Evolutionary conservation across 495 filamentous ascomycete genomes (phyloP), one percentile per base, ranked within the genome.

Genomic region (Mytilinidion resinicola): DNA sequence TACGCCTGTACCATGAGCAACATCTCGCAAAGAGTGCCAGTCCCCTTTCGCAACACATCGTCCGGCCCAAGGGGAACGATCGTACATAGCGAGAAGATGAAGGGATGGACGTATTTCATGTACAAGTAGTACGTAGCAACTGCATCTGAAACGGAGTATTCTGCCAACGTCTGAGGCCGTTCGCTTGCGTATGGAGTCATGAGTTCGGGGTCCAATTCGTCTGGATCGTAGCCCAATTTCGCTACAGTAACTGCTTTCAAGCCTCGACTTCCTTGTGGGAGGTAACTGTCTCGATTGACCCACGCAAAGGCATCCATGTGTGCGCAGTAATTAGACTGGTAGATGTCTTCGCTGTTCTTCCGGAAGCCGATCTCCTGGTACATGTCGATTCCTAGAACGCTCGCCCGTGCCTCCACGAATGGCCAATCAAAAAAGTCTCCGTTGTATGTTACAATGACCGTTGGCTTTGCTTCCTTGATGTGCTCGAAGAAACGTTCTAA

Each of bases 361-460:
- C 85, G 83, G 80, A 96, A 99, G 3, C 93, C 93, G 64, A 96
- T 97, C 69, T 99, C 95, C 59, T 82, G 87, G 71, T 97, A 99
- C 93, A 99, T 96, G 70, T 99, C 93, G 68, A 99, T 96, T n/a
- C 93, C 93, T 47, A 91, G 82, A 37, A 95, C 79, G 69, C 90
- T 93, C 12, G 93, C 90, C 70, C 93, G 80, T 17, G 95, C 81
- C 74, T 99, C 93, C 14, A 99, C 91, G 65, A 93, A 99, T 0
- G 95, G 93, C 93, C 93, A 99, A 82, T 99, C 93, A 83, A 99
- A 99, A 65, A 97, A 99, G 78, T 99, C 93, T 72, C 93, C 93
- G 87, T 99, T 99, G 78, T 99, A 99, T 4, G 95, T 96, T 14
- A 91, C 93, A 67, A 99, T 96, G 14, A 99, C 91, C 0, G 91